Base-by-base conservation (phyloP, 1,139 yeast genomes). In the Zygoascus meyerae region DNA sequence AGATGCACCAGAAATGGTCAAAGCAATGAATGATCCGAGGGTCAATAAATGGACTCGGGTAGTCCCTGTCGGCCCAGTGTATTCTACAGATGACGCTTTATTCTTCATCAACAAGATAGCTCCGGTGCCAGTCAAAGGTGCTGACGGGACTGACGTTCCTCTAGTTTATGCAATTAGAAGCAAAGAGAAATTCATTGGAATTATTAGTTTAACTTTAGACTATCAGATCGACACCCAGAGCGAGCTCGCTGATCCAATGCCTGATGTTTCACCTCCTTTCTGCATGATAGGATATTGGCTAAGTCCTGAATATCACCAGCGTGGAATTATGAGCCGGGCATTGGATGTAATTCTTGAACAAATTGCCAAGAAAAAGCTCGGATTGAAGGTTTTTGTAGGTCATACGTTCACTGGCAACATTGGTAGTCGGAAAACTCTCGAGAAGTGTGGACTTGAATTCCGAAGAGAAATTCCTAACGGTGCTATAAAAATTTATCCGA, bases 261-360 rank as follows among this genome's bases (percentile, higher is more conserved):
- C 45, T 35, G 36, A 31, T 17, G 16, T 42, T 10, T 11, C 34
- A 11, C 32, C 28, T 2, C 40, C 36, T 14, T 48, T 29, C 32
- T 57, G 54, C 3, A 28, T 47, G 2, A 48, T 56, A 18, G 59
- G 60, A 10, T 57, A 54, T 48, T 56, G 52, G 49, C 43, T 57
- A 11, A 46, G 42, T 14, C 54, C 60, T 3, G 54, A 45, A 5
- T 55, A 56, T 37, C 46, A 48, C 26, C 47, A 52, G n/a, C 40
- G 47, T 21, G 58, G 60, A 9, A 49, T 57, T 34, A 53, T 52
- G 48, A 35, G 53, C 4, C 39, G 40, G 5, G 56, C 56, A n/a
- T 34, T 57, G 9, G 28, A 38, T 5, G 46, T 48, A 1, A n/a
- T 51, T 28, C 31, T 53, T 5, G 42, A 54, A 2, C 47, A 53